Base-by-base conservation (phyloP, 352 stramenopile species). In the Phytophthora sp. region DNA sequence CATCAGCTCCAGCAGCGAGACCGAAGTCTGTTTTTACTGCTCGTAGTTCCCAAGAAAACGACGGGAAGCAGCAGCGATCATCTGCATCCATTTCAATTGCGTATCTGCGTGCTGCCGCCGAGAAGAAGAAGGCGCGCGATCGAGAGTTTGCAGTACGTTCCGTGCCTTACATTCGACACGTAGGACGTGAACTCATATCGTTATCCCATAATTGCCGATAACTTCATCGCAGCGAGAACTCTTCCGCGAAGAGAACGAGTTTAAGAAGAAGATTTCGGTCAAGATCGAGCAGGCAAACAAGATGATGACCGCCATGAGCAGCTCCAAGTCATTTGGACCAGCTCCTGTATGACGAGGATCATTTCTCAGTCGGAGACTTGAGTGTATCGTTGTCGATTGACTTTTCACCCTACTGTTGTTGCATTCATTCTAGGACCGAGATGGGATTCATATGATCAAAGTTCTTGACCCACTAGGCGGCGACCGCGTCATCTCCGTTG, bases 221-320 rank as follows among this genome's bases (percentile, higher is more conserved):
- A 1, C 7, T 29, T 47, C 7, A 18, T 63, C 26, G 13, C 26
- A 90, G 84, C 70, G 70, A 24, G 76, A 90, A 18, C 77, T 91
- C 12, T 60, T 75, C 27, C 80, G 82, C 11, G 78, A 91, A 63
- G 82, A 93, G 38, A 72, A 44, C 15, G 84, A 90, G 30, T 88
- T 87, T 52, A 80, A 80, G 50, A 89, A 88, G 70, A 91, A 88
- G 58, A 90, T 91, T 50, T 73, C 71, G 4, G 79, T 84, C 53
- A 90, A 93, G 58, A 90, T 91, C 39, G 84, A 91, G 16, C 84
- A 93, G 76, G 82, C 82, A n/a, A 93, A 93, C 64, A 87, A 89
- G 57, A 88, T 91, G 74, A 76, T 80, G n/a, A 45, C 69, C 3
- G 62, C 54, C 21, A 39, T 66, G 30, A 79, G 80, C 6, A 87